Evolutionary conservation across 2,329 filamentous ascomycete species (phyloP), one percentile per base, ranked within the genome.

Genomic region (Beauveria varroae): DNA sequence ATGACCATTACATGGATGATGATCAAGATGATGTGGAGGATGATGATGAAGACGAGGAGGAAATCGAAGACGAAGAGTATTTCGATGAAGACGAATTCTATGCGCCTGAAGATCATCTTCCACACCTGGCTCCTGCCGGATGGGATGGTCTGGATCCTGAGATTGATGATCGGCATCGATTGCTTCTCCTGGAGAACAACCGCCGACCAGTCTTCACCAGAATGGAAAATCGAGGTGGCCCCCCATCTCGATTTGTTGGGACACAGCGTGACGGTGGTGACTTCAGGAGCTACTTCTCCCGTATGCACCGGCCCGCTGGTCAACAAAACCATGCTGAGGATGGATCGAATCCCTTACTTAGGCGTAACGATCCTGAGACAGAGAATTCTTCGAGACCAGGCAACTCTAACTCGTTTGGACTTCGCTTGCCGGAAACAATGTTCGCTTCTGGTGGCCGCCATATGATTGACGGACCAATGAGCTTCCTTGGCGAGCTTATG

Each of bases 321-420:
- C 78, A 82, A 37, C 76, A 83, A 57, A 46, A 40, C 22, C 80
- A 80, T 30, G 81, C 83, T 40, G 91, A 96, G 65, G 93, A 97
- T 70, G 92, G 91, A 3, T 81, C 86, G 24, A 97, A 98, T 69
- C 93, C 93, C 49, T 80, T 98, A 14, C 84, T 98, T 59, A 88
- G 92, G 65, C 87, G 90, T 51, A 74, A 70, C 53, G 75, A 77
- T 24, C 68, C 74, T 28, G 72, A 70, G 26, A 75, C 76, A 61
- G 81, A 85, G 20, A 69, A 69, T 40, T 69, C 79, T 9, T 78
- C 82, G 57, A 82, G 82, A 53, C 75, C 76, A 50, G 73, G 75
- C 44, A 75, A 82, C 34, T 74, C 78, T n/a, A 78, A 78, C 57
- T 77, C 82, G 53, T 76, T 89, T 59, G 84, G 85, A 6, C 69